Percentiles rank a stretch among this genome's conserved stretches.
Evolutionary conservation across 2,329 filamentous ascomycete species (phyloP).

Genomic region (Dactylellina parvicollis): DNA sequence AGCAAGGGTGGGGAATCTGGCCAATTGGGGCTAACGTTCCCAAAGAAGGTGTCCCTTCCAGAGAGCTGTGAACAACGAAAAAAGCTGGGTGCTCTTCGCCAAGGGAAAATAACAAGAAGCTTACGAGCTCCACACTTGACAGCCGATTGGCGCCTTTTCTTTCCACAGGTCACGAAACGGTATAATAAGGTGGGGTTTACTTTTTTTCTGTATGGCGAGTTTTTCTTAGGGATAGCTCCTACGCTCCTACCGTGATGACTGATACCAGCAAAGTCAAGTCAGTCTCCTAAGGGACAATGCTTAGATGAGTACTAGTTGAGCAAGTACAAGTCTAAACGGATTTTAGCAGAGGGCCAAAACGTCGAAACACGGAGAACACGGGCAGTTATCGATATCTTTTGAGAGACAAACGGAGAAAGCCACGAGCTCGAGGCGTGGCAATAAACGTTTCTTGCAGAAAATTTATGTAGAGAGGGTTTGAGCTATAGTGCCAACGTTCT

Average conservation of each 20-base stretch:
- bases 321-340: too few species aligned
- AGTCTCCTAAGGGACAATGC: too few species aligned
- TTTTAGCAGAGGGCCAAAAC: too few species aligned
- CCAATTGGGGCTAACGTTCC: slow-evolving; percentile 5
- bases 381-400: slow-evolving; percentile 31
- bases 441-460: too few species aligned
- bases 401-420: background rate
- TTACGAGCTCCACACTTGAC: slow-evolving; percentile 27
- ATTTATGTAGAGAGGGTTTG: too few species aligned
- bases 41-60: background rate
- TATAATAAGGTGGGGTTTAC: slow-evolving; percentile 21
- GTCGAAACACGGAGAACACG: slow-evolving; percentile 17
- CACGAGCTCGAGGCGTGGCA: slow-evolving; percentile 1
- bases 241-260: background rate
- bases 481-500: slow-evolving; percentile 17
- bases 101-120: background rate
- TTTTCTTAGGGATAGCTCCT: background rate
- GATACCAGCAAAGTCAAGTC: too few species aligned
- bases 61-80: background rate
- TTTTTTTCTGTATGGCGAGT: background rate
- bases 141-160: slow-evolving; percentile 15
- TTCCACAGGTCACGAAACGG: slow-evolving; percentile 23
- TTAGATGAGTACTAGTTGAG: too few species aligned
- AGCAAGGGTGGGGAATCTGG: background rate
- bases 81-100: slow-evolving; percentile 13